phyloP scores from a whole-genome alignment of 805 yeast species.

The Torulaspora microellipsoides region DNA sequence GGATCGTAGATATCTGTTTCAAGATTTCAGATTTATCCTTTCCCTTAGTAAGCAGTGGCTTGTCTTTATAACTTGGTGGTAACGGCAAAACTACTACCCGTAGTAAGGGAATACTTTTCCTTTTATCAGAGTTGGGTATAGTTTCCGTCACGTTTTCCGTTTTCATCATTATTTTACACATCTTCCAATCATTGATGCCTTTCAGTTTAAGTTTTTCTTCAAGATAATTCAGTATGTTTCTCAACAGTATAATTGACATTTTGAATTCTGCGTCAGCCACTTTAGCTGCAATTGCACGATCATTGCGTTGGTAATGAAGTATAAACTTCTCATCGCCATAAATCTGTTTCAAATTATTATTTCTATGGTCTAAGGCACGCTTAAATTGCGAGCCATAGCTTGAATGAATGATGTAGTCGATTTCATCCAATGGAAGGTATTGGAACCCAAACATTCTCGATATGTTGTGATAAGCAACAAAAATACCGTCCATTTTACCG shows the following conservation, averaged over 20 bases:
- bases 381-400: constrained; percentile 31
- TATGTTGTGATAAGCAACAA: constrained; percentile 85
- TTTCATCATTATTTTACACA: constrained; percentile 23
- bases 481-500: constrained; percentile 96
- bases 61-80: constrained; percentile 25
- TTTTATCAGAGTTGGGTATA: constrained; percentile 2
- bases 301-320: constrained; percentile 17
- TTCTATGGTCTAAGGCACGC: constrained; percentile 14
- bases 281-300: constrained; percentile 26
- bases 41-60: constrained; percentile 11
- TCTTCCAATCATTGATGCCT: constrained; percentile 17
- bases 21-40: constrained; percentile 9
- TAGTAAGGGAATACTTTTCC: constrained; percentile 27
- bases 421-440: constrained; percentile 68
- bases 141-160: constrained; percentile 10
- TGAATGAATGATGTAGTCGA: constrained; percentile 61
- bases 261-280: constrained; percentile 69
- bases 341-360: constrained; percentile 12
- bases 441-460: constrained; percentile 82
- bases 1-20: constrained; percentile 17
- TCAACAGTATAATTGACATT: constrained; percentile 51
- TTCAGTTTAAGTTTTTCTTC: constrained; percentile 30
- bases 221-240: constrained; percentile 38
- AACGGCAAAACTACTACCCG: constrained; percentile 36
- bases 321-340: constrained; percentile 26